Conservation (phyloP, 2,329 filamentous ascomycete genomes). For the Neospermospora avenae region DNA sequence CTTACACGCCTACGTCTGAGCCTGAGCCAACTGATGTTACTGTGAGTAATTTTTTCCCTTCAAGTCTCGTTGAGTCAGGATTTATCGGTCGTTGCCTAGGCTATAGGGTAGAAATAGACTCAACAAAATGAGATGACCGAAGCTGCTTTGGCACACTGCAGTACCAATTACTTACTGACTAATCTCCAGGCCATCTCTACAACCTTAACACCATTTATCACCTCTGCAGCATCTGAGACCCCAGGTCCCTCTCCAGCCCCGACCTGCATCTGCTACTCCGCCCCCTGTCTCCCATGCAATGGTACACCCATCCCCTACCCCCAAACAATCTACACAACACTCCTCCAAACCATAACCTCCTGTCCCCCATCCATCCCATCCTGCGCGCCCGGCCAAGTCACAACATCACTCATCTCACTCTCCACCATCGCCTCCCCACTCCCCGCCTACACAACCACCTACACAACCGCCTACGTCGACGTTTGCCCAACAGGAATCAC, state of each 20-base stretch:
- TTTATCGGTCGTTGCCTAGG: not conserved
- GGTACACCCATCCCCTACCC: not conserved
- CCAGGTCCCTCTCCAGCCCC: not conserved
- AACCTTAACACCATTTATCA: not conserved
- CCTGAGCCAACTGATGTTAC: too few relatives aligned
- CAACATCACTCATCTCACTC: not conserved
- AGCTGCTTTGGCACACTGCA: too few relatives aligned
- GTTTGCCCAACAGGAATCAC: constrained; percentile 4
- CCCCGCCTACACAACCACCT: not conserved
- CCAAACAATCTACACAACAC: not conserved
- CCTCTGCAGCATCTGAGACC: not conserved
- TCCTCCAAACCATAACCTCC: not conserved
- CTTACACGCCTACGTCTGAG: not conserved
- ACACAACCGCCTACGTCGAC: constrained; percentile 6
- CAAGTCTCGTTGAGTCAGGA: too few relatives aligned
- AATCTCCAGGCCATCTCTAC: not conserved
- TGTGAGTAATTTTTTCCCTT: too few relatives aligned
- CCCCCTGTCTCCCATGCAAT: not conserved
- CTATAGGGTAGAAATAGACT: too few relatives aligned
- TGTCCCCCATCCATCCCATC: not conserved
- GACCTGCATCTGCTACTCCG: not conserved
- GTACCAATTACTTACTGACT: not conserved
- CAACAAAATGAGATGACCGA: too few relatives aligned
- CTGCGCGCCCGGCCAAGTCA: not conserved
- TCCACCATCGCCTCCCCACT: not conserved